Base-by-base conservation (phyloP, 23 red algal species). In the Porphyridium purpureum region DNA sequence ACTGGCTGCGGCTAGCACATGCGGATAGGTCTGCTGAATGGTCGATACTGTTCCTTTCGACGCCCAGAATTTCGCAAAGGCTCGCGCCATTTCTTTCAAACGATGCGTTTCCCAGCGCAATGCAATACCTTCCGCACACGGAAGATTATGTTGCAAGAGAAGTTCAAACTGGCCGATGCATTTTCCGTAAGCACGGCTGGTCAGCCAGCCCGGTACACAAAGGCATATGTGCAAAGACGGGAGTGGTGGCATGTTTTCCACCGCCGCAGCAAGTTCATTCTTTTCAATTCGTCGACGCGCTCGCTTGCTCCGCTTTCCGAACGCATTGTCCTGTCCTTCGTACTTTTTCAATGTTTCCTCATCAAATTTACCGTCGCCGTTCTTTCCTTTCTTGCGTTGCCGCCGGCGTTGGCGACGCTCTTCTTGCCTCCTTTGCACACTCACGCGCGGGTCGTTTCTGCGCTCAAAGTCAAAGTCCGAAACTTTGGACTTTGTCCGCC, bases 51-150 rank as follows among this genome's bases (percentile, higher is more conserved):
- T 82, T 19, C 79, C 81, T 74, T 98, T 98, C n/a, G 80, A 84
- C 6, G 90, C 79, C 90, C 90, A 98, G 68, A 98, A 98, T 47
- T 86, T 86, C 25, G 79, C 72, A 63, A 98, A 98, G 20, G 90
- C 90, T 29, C 75, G 57, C 0, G 67, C 79, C 90, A 98, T 98
- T 28, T 98, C 69, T 36, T 67, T 64, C 7, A 98, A 24, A 20
- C 79, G 59, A 1, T 68, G 34, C 3, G 80, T 73, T n/a, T 98
- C 90, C 90, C 90, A 98, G 2, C 90, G 90, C 52, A 98, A 60
- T 8, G 80, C 90, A 57, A 72, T 70, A 34, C 76, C 79, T 35
- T 98, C 74, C 1, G 90, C 69, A 46, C 24, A 85, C 2, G 79
- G 90, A 27, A 98, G 47, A 44, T 66, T 66, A 24, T 57, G 40